Conservation (phyloP, 495 filamentous ascomycete genomes). For the Neurospora sp. region DNA sequence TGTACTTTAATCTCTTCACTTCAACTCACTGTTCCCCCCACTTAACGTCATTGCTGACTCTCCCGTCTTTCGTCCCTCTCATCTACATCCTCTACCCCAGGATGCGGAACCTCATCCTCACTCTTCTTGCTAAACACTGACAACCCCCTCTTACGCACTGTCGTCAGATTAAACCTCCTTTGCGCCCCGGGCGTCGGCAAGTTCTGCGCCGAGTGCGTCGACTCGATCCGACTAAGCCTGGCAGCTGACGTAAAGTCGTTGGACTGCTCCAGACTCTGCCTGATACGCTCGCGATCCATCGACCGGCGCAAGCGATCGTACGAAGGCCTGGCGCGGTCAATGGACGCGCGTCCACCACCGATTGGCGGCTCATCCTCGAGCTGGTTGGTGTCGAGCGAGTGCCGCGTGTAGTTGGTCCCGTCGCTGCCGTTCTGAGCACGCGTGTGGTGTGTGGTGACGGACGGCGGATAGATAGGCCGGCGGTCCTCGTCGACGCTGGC, state of each 20-base stretch:
- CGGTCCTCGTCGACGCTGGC: slow-evolving; percentile 67
- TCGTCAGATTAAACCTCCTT: slow-evolving; percentile 22
- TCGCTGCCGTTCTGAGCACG: slow-evolving; percentile 87
- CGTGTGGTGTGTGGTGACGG: slow-evolving; percentile 69
- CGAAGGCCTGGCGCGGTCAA: slow-evolving; percentile 64
- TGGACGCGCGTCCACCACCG: slow-evolving; percentile 35
- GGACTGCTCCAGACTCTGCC: slow-evolving; percentile 72
- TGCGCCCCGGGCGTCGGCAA: slow-evolving; percentile 7
- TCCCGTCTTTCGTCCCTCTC: not conserved
- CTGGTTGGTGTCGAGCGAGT: slow-evolving; percentile 31
- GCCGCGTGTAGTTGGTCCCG: slow-evolving; percentile 79
- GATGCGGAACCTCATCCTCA: slow-evolving; percentile 1
- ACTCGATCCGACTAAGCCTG: slow-evolving; percentile 74
- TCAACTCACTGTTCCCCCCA: not conserved
- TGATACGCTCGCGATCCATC: slow-evolving; percentile 52
- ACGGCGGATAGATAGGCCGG: slow-evolving; percentile 85
- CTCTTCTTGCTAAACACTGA: slow-evolving; percentile 30
- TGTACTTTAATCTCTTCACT: not conserved
- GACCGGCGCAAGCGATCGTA: slow-evolving; percentile 67
- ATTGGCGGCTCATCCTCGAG: slow-evolving; percentile 21
- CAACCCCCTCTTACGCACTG: slow-evolving; percentile 25
- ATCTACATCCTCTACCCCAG: not conserved
- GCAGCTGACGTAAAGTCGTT: slow-evolving; percentile 87
- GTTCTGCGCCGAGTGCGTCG: slow-evolving; percentile 40
- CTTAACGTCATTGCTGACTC: not conserved